Base-by-base conservation (phyloP, 805 yeast species). In the Monosporozyma yasuniensis region DNA sequence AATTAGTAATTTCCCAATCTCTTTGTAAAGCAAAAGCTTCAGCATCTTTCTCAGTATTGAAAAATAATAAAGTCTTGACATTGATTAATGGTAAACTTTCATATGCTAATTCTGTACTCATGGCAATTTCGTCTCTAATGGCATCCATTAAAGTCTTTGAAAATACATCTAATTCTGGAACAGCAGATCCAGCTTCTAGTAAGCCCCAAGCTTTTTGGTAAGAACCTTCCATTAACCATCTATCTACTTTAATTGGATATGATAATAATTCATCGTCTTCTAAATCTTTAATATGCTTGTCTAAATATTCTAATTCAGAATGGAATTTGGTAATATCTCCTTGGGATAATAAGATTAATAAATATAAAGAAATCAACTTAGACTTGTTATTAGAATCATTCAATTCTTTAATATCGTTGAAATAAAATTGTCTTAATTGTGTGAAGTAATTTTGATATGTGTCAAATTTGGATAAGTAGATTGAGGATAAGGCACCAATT, bases 181-280 rank as follows among this genome's bases (percentile, higher is more conserved):
- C 80, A 43, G 60, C 64, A 47, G 54, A 57, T 7, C 64, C 71
- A 49, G 55, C 57, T 58, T 59, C 62, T 70, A 85, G 75, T 49
- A 86, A 75, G 57, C 79, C 83, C 84, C 93, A 86, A 44, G 90
- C 91, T 67, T 87, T 87, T 67, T 88, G 93, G 68, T 90, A 93
- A 56, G 91, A 85, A 42, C 99, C 99, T 70, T 93, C 98, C 84
- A 91, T 88, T 56, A 93, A 78, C 84, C 95, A 87, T 56, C 87
- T 82, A 66, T 93, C 98, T 59, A 93, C 80, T 57, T 82, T 81
- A 48, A 91, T 82, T 22, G 98, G 98, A 65, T 89, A 89, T 45
- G 80, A 77, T 57, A 91, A 72, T 64, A 76, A 87, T 56, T 76
- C 72, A 64, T 87, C 96, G 34, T 75, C 72, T 57, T 87, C 91